Conservation (phyloP, 2,329 filamentous ascomycete species). For the Beauveria sp. region DNA sequence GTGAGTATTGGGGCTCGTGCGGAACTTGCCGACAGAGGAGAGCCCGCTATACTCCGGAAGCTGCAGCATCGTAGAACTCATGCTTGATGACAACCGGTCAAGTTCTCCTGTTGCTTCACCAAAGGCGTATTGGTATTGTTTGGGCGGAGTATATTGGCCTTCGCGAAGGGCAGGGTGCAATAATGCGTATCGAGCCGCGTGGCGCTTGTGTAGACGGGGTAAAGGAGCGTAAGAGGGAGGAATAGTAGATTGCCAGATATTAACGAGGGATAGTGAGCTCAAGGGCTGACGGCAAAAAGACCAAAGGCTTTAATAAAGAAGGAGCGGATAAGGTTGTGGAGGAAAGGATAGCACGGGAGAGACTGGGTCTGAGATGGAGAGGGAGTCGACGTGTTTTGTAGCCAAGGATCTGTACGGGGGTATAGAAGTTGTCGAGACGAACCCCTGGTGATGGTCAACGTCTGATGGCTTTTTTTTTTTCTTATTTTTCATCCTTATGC, state of each 20-base stretch:
- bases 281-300: not conserved
- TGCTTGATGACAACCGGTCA: not conserved
- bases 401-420: conserved; percentile 7
- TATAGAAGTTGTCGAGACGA: conserved; percentile 3
- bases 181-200: not conserved
- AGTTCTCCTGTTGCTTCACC: not conserved
- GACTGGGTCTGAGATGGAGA: conserved; percentile 15
- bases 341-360: conserved; percentile 5
- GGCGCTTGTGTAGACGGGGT: conserved; percentile 6
- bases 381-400: conserved; percentile 15
- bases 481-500: conserved; percentile 7
- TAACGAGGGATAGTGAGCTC: conserved; percentile 9
- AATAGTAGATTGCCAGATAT: conserved; percentile 3
- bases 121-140: not conserved
- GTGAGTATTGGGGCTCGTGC: conserved; percentile 16
- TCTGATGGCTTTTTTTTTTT: not conserved
- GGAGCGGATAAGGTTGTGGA: conserved; percentile 9
- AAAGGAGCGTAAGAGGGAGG: conserved; percentile 10
- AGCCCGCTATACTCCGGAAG: conserved; percentile 13
- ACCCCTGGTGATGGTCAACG: conserved; percentile 5
- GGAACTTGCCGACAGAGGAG: conserved; percentile 16
- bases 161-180: not conserved
- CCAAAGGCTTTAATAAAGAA: conserved; percentile 2
- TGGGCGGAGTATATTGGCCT: conserved; percentile 4
- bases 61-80: conserved; percentile 11